Base-by-base conservation (phyloP, 2,329 filamentous ascomycete species). In the Diaporthe sp. region DNA sequence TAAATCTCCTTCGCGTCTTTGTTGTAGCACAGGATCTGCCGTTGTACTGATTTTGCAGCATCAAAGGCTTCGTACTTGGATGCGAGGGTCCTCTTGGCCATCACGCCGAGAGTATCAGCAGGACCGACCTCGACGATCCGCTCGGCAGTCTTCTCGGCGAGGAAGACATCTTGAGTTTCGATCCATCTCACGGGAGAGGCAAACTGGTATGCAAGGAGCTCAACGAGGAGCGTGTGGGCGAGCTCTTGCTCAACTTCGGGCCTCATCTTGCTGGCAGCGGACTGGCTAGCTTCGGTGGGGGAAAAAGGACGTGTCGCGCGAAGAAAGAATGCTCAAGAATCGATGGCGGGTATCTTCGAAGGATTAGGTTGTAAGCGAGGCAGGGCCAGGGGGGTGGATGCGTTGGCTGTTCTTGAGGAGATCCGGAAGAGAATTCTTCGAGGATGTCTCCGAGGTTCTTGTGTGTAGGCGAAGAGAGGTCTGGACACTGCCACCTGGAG, bases 1-100 rank as follows among this genome's bases (percentile, higher is more conserved):
- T 99, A 99, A 78, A 99, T 99, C 85, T 99, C 97, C 84, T 98
- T 98, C 73, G 95, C 94, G 82, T 99, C 97, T 85, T 99, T 99
- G 89, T 98, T 98, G 88, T 98, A 99, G 89, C 97, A 98, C 73
- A 99, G 91, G 83, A 99, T 98, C 85, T 98, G 96, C 83, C 97
- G 92, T 86, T 98, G 96, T 56, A 98, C 93, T 10, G 96, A 98
- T 81, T 96, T 96, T 76, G 97, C 97, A 73, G 97, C 97, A 86
- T 99, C 97, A 86, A 98, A 98, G 77, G 96, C 96, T 88, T 99
- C 97, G 85, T 98, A 99, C 86, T 98, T 98, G 82, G 95, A 96
- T 75, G 96, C 95, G 76, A 99, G 86, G 71, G 97, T 99, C 80
- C 96, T 92, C 89, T 96, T 97, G 78, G 97, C 97, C 97, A 99